Conservation (phyloP, 225 moss, liverwort and hornwort genomes). For the Pseudoscleropodium purum region DNA sequence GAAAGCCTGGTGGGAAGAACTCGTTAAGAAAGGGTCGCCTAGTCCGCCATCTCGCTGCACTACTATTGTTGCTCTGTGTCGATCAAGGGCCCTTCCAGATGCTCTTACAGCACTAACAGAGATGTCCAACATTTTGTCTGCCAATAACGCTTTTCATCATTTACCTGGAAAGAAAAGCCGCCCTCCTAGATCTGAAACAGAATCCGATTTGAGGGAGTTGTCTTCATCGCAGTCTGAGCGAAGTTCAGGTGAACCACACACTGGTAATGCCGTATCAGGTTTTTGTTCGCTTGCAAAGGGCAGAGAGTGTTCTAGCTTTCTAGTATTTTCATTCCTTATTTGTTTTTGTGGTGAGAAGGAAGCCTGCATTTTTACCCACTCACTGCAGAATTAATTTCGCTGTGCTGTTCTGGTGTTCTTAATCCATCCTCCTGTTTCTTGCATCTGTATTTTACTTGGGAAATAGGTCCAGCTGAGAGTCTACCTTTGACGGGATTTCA, state of each 20-base stretch:
- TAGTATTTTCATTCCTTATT: background rate
- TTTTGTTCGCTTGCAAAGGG: background rate
- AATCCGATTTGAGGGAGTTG: constrained; percentile 5
- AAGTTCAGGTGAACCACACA: background rate
- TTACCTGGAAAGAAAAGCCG: constrained; percentile 46
- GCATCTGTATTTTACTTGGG: background rate
- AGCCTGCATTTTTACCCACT: background rate
- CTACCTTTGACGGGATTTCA: constrained; percentile 28
- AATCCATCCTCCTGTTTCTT: background rate
- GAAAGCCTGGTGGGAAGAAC: constrained; percentile 69
- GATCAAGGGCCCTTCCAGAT: constrained; percentile 71
- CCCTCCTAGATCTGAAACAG: constrained; percentile 30
- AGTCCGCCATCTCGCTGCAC: constrained; percentile 72
- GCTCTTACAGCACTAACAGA: constrained; percentile 61
- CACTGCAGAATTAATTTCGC: background rate
- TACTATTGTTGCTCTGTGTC: constrained; percentile 75
- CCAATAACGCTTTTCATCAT: constrained; percentile 28
- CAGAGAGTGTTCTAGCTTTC: background rate
- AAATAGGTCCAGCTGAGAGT: constrained; percentile 16
- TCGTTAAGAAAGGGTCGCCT: constrained; percentile 39
- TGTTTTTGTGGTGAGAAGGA: background rate
- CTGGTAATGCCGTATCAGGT: background rate
- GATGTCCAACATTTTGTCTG: constrained; percentile 53
- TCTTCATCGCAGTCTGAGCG: background rate
- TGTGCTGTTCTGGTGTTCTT: background rate